Evolutionary conservation across 2,329 filamentous ascomycete genomes (phyloP), one percentile per base, ranked within the genome.

Genomic region (Ophiostoma tasmaniense): DNA sequence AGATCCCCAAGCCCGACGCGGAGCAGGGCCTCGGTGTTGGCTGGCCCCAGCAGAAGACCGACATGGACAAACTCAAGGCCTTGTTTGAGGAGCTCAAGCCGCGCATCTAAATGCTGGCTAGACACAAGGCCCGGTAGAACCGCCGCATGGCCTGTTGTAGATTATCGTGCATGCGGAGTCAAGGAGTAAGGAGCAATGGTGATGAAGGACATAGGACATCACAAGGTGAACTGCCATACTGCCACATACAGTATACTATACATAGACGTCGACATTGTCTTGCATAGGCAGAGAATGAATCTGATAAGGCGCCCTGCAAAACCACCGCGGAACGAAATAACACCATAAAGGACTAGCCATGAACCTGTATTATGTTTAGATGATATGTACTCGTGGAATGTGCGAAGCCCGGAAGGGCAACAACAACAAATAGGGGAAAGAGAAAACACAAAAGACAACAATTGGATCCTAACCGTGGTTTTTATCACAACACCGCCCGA

Each of bases 1-100:
- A 92, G 90, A 99, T 99, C 72, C 95, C 95, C 45, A 99, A 99
- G 84, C 94, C 95, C 67, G 96, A 92, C 75, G 82, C 89, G 75
- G 76, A 83, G 45, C 91, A 98, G 78, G 95, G 95, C 7, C 82
- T 99, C 67, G 87, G 85, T 5, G 66, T 73, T 4, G 78, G 80
- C 42, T 99, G 95, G 95, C 92, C 93, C 25, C 82, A 88, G 72
- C 85, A 91, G 79, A 79, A 82, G 71, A 85, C 85, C 1, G 89
- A 97, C 74, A 96, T 95, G 90, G 91, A 92, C 0, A 86, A 89
- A 77, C 81, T 99, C 75, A 91, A 93, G 84, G 87, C 86, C 72
- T 81, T 96, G 71, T 84, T 86, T 71, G 92, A 94, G 78, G 91
- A 96, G 68, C 83, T 99, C 76, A 96, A 96, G 85, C 80, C 89